Evolutionary conservation across 805 yeast genomes (phyloP).

Genomic region (Lipomyces starkeyi): DNA sequence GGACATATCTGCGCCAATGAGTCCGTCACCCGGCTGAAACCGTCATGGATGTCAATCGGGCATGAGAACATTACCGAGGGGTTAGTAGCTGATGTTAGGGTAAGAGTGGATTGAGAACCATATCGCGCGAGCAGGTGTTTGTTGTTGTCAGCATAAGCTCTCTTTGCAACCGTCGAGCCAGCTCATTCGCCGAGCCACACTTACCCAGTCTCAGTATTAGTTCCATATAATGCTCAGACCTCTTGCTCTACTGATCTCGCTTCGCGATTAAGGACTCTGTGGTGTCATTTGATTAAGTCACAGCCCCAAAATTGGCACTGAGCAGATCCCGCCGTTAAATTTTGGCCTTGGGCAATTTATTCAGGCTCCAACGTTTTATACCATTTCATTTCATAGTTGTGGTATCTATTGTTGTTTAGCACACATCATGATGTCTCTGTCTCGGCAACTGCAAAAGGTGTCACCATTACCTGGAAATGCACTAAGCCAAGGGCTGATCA

Average conservation of each 20-base stretch:
- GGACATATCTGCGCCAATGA: no score
- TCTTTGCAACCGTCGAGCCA: no score
- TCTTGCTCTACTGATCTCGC: background rate
- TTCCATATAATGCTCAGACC: no score
- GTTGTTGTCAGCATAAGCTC: no score
- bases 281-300: background rate
- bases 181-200: no score
- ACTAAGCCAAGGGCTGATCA: background rate
- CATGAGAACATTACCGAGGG: no score
- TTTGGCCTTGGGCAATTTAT: background rate
- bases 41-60: no score
- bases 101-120: no score
- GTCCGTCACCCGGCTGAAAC: no score
- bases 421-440: background rate
- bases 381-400: background rate
- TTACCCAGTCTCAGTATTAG: no score
- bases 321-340: background rate
- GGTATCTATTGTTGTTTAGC: background rate
- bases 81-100: no score
- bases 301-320: background rate
- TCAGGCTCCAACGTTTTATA: background rate
- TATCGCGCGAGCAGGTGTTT: no score
- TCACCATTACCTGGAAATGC: background rate
- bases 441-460: background rate
- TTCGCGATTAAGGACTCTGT: background rate